Conservation (phyloP, 75 land plant genomes). For the Picea sitchensis region DNA sequence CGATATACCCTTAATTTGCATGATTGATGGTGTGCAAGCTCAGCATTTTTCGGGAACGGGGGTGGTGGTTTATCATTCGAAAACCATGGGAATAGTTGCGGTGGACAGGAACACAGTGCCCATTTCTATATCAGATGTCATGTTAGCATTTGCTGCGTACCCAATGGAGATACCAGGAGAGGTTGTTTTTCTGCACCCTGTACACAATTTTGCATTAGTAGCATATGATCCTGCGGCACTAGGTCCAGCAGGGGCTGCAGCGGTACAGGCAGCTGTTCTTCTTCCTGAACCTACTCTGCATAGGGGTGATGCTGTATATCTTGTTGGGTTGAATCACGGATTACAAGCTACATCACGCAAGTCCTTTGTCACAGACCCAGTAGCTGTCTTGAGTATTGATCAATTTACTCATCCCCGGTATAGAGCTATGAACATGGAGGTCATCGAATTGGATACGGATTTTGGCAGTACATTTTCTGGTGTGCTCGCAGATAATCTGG, state of each 20-base stretch:
- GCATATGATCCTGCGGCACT: constrained; percentile 34
- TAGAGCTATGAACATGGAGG: no score
- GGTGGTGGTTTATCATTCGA: constrained; percentile 36
- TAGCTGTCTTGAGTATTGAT: no score
- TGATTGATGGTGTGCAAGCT: constrained; percentile 46
- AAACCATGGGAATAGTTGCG: constrained; percentile 30
- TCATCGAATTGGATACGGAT: constrained; percentile 7
- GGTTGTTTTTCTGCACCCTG: constrained; percentile 38
- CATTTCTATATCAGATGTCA: constrained; percentile 43
- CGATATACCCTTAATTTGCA: constrained; percentile 44
- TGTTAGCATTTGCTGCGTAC: constrained; percentile 39
- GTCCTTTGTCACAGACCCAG: no score
- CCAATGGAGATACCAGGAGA: constrained; percentile 47
- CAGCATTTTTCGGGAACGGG: constrained; percentile 43
- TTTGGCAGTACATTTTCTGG: constrained; percentile 32
- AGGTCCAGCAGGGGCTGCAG: constrained; percentile 26
- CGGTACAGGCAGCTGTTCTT: constrained; percentile 28
- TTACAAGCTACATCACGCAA: no score
- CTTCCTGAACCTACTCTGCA: constrained; percentile 12
- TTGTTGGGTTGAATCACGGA: no score
- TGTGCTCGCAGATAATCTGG: constrained; percentile 29
- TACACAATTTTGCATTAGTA: constrained; percentile 48
- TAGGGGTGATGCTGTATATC: background rate
- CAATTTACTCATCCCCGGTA: no score
- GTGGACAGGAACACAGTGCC: constrained; percentile 47